Evolutionary conservation across 2,329 filamentous ascomycete species (phyloP), one percentile per base, ranked within the genome.

Genomic region (Neonectria magnoliae): DNA sequence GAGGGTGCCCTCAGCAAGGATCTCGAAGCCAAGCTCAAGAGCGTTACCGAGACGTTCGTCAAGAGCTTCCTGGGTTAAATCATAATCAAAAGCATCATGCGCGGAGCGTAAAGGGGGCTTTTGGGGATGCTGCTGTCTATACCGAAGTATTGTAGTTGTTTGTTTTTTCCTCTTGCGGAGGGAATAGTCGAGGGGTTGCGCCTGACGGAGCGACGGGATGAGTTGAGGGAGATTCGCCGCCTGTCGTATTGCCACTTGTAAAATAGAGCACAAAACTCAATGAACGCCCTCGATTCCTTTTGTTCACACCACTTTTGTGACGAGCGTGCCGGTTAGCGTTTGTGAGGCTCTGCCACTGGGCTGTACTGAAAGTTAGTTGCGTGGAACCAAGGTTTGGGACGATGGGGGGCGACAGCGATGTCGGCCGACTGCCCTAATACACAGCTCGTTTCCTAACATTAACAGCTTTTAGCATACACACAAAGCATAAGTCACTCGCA

Each of bases 1-100:
- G 94, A 98, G 89, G 95, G 95, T 82, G 88, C 93, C 71, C 84
- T 99, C 81, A 96, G 92, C 91, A 98, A 98, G 90, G 95, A 97
- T 42, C 86, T 94, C 54, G 96, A 97, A 87, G 85, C 83, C 72
- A 92, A 89, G 86, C 85, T 97, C 78, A 93, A 90, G 87, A 91
- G 96, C 66, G 85, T 92, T 77, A 88, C 93, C 77, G 70, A 76
- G 76, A 87, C 79, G 82, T 98, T 98, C 90, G 97, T 93, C 87
- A 97, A 97, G 93, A 93, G 90, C 89, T 98, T 98, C 89, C 76
- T 84, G 69, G 81, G 81, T 79, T 88, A 88, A 87, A 77, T 74
- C 61, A 69, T 70, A 71, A 71, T 65, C 68, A 71, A 68, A 68
- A 70, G 68, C 73, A 75, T 70, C 69, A 71, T 70, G 67, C 70